Evolutionary conservation across 2,329 filamentous ascomycete species (phyloP), one percentile per base, ranked within the genome.

Genomic region (Arthrobotrys sphaeroides): DNA sequence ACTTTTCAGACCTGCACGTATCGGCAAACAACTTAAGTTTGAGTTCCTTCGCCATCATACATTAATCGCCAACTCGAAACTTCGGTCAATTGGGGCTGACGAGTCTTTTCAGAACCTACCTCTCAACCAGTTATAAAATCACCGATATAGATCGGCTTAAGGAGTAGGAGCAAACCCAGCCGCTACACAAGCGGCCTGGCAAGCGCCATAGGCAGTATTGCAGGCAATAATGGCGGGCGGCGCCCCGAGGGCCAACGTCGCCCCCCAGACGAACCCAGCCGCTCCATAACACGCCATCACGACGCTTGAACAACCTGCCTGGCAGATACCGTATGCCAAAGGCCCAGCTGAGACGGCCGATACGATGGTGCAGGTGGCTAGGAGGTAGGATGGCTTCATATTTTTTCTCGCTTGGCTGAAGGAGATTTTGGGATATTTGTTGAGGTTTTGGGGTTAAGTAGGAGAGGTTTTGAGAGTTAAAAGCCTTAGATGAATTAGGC

Each of bases 201-300:
- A 87, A 0, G 78, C 80, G 0, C 85, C 85, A 68, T 81, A 86
- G 0, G 84, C 82, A 1, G 79, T 0, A 73, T 87, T 86, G 72
- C 85, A 87, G 0, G 79, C 83, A 1, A 85, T 0, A 5, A 86
- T 80, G 0, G 82, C 78, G 0, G 83, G 81, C 0, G 84, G 83
- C 1, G 84, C 84, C 0, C 81, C 79, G 0, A 81, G 80, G 2
- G 81, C 83, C 0, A 81, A 2, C 0, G 81, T 84, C 0, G 82
- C 82, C 0, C 84, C 84, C 80, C 81, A 86, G 1, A 82, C 83
- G 47, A 79, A 81, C 0, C 85, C 85, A 0, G 82, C 84, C 4
- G 83, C 85, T 0, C 79, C 28, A 57, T 86, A 86, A 73, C 85
- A 87, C 0, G 84, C 83, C 78, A 82, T 83, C 0, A 85, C 85